Evolutionary conservation across 148 eudicot genomes (phyloP).

Genomic region (Beta vulgaris): DNA sequence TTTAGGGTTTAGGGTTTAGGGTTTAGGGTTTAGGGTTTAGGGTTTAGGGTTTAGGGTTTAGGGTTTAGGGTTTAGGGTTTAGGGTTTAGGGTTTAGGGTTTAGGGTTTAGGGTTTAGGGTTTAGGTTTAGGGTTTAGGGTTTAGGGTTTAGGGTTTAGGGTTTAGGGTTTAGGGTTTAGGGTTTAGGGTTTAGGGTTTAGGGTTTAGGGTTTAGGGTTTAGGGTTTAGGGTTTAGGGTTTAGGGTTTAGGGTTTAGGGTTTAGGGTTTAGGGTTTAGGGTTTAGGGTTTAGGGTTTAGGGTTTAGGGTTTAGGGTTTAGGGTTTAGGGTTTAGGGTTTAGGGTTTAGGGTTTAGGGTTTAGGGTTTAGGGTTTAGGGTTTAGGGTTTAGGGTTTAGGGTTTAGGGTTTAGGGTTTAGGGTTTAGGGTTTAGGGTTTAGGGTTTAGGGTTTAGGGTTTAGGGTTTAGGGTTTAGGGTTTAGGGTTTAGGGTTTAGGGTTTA

Average conservation of each 20-base stretch:
- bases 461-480: conserved; percentile 25
- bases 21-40: conserved; percentile 38
- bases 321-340: conserved; percentile 18
- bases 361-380: conserved; percentile 26
- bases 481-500: conserved; percentile 22
- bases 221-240: conserved; percentile 20
- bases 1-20: conserved; percentile 31
- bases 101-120: conserved; percentile 29
- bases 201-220: conserved; percentile 15
- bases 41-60: conserved; percentile 37
- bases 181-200: conserved; percentile 26
- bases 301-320: conserved; percentile 21
- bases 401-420: conserved; percentile 17
- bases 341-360: conserved; percentile 27
- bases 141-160: conserved; percentile 32
- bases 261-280: conserved; percentile 15
- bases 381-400: conserved; percentile 22
- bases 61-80: conserved; percentile 26
- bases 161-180: conserved; percentile 19
- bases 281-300: conserved; percentile 22
- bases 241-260: conserved; percentile 24
- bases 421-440: conserved; percentile 16
- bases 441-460: conserved; percentile 12
- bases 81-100: conserved; percentile 32
- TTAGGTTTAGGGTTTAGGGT: conserved; percentile 27